Evolutionary conservation across 1,284 basidiomycete genomes (phyloP).

Genomic region (Ceratobasidium sp.): DNA sequence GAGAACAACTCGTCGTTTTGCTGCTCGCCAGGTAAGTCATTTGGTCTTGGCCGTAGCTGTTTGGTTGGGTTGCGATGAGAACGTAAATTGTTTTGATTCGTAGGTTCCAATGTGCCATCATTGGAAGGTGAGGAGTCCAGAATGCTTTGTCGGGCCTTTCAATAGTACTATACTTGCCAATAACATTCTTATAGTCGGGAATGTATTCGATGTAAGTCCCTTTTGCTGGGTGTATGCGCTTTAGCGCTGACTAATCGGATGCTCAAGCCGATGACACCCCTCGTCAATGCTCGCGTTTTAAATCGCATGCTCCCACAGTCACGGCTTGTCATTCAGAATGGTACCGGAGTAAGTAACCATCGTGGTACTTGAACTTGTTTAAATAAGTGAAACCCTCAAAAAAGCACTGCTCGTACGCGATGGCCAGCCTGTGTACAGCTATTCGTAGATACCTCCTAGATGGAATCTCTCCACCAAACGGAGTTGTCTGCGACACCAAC

Average conservation of each 20-base stretch:
- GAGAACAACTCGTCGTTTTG: constrained; percentile 50
- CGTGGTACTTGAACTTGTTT: too few species aligned
- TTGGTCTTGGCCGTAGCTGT: neutral
- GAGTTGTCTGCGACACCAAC: constrained; percentile 51
- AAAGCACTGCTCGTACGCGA: constrained; percentile 53
- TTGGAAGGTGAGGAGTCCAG: constrained; percentile 50
- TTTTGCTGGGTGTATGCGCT: neutral
- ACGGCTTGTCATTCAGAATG: constrained; percentile 52
- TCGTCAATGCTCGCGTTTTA: constrained; percentile 52
- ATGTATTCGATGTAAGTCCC: constrained; percentile 49
- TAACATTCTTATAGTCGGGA: constrained; percentile 53
- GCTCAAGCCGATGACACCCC: constrained; percentile 52
- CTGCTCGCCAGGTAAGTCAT: constrained; percentile 46
- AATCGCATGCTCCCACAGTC: constrained; percentile 52
- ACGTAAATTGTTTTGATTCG: too few species aligned
- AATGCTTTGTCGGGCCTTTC: constrained; percentile 54
- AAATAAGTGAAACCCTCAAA: too few species aligned
- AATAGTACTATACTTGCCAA: constrained; percentile 51
- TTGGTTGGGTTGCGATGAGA: too few species aligned
- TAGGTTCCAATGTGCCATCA: constrained; percentile 51
- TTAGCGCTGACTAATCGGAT: neutral
- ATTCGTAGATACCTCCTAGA: constrained; percentile 52
- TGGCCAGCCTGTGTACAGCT: constrained; percentile 53
- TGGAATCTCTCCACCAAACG: constrained; percentile 51
- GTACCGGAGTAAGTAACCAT: constrained; percentile 50